Evolutionary conservation across 495 filamentous ascomycete species (phyloP), one percentile per base, ranked within the genome.

Genomic region (Pyrenopolyporus hunteri): DNA sequence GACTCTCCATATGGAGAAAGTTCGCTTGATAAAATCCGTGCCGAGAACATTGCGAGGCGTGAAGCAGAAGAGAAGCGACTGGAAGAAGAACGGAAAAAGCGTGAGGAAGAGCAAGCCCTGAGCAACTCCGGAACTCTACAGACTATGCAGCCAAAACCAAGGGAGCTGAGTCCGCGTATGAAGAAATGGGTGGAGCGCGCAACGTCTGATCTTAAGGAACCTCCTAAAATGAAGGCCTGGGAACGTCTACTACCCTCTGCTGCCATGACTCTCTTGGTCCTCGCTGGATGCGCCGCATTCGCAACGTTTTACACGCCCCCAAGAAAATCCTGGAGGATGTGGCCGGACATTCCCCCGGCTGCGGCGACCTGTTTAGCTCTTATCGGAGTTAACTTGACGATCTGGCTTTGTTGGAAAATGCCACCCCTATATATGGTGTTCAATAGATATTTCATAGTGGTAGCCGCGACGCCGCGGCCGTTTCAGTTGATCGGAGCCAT

Each of bases 391-490:
- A 96, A 97, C 66, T 28, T 86, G 9, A 64, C 75, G 3, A 73
- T 93, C 11, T 89, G 82, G 51, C 29, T 80, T 6, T 57, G 80
- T 11, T 96, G 92, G 91, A 83, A 81, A 63, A 40, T 83, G 2
- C 90, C 91, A 3, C 81, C 85, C 0, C 53, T 86, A 9, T 96
- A 89, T 88, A 72, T 74, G n/a, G 35, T 89, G 8, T 72, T 97
- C 29, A 96, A 95, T 69, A 84, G 78, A 31, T 91, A 91, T 71
- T 90, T 97, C 68, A 80, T 94, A 33, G 74, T 86, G 7, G 76
- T 89, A 11, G 83, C 90, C 3, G 87, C 83, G 5, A 86, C 87
- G 33, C 92, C 93, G 1, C 76, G 79, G 32, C 78, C 87, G 5
- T 44, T 85, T 6, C 80, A 82, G 46, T 70, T 95, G 44, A 53